Conservation (phyloP, 805 yeast species). For the Kregervanrija delftensis region DNA sequence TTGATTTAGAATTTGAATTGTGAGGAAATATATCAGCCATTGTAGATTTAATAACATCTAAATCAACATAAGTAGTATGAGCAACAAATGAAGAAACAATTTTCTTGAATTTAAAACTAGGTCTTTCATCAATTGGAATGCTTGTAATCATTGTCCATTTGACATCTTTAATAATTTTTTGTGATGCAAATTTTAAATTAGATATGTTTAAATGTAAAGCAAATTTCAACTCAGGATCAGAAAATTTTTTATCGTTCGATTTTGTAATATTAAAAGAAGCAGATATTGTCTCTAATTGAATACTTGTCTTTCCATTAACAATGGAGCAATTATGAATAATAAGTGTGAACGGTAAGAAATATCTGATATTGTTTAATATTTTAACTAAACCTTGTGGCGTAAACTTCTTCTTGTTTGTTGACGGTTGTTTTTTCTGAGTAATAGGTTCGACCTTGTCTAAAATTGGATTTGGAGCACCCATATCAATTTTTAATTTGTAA, state of each 20-base stretch:
- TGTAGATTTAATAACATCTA: constrained; percentile 2
- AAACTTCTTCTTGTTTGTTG: background rate
- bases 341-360: constrained; percentile 10
- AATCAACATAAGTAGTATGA: constrained; percentile 4
- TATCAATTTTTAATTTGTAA: constrained; percentile 4
- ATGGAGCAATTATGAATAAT: constrained; percentile 8
- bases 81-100: constrained; percentile 4
- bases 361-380: constrained; percentile 4
- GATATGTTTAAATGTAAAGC: constrained; percentile 9
- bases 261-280: constrained; percentile 6
- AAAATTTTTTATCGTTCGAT: background rate
- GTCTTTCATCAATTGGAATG: background rate
- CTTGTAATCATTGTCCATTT: constrained; percentile 9
- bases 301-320: background rate
- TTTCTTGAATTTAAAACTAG: background rate
- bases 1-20: background rate
- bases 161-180: constrained; percentile 1
- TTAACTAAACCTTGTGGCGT: background rate
- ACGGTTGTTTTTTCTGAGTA: background rate
- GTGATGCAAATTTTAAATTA: constrained; percentile 1
- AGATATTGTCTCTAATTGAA: constrained; percentile 10
- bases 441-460: background rate
- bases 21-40: background rate
- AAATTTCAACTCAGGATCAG: constrained; percentile 1
- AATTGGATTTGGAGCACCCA: background rate